Conservation (phyloP, 1,284 basidiomycete species). For the Volvariella volvacea region DNA sequence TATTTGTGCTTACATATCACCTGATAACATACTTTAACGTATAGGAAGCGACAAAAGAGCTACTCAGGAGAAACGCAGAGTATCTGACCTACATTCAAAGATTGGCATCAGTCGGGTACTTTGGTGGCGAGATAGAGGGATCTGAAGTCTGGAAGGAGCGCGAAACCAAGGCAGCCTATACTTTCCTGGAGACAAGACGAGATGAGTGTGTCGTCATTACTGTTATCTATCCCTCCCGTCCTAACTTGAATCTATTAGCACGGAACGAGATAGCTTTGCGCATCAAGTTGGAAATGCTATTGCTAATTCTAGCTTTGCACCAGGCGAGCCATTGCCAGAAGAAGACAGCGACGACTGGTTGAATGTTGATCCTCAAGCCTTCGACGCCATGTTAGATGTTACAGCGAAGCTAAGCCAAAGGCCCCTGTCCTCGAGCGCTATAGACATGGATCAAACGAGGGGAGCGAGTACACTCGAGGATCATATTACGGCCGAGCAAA, state of each 20-base stretch:
- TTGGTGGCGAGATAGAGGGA: slow-evolving; percentile 68
- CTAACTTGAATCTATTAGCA: slow-evolving; percentile 26
- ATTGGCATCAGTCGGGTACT: slow-evolving; percentile 64
- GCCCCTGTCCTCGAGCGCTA: slow-evolving; percentile 22
- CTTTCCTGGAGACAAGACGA: slow-evolving; percentile 57
- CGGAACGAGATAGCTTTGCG: slow-evolving; percentile 67
- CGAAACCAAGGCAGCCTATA: slow-evolving; percentile 63
- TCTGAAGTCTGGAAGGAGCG: slow-evolving; percentile 69
- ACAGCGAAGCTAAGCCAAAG: slow-evolving; percentile 25
- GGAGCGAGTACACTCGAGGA: slow-evolving; percentile 32
- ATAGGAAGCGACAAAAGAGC: slow-evolving; percentile 50
- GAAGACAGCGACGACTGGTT: slow-evolving; percentile 77
- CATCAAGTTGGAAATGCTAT: slow-evolving; percentile 62
- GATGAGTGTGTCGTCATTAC: slow-evolving; percentile 48
- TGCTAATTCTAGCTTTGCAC: slow-evolving; percentile 24
- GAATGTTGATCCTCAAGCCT: slow-evolving; percentile 52
- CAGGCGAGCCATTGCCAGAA: slow-evolving; percentile 10
- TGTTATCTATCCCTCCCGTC: slow-evolving; percentile 2
- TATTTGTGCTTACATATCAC: neutral
- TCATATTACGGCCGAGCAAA: slow-evolving; percentile 51
- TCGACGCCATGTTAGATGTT: slow-evolving; percentile 57
- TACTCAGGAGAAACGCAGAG: slow-evolving; percentile 55
- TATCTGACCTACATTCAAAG: slow-evolving; percentile 66
- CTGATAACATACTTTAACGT: slow-evolving; percentile 28
- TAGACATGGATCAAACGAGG: slow-evolving; percentile 39